Evolutionary conservation across 345 rosid species (phyloP).

Genomic region (Limnanthes douglasii): DNA sequence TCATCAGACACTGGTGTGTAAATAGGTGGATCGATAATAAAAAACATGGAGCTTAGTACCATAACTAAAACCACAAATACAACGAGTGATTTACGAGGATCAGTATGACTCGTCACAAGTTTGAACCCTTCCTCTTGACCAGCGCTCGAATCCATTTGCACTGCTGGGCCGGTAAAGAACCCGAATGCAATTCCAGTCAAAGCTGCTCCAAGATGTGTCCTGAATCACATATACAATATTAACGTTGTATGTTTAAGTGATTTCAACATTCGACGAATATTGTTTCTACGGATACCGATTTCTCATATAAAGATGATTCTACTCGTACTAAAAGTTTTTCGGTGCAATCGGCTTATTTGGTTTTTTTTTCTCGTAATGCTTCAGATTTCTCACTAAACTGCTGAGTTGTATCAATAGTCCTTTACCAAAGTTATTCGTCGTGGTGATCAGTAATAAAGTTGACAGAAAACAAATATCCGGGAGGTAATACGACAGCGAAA

Average conservation of each 20-base stretch:
- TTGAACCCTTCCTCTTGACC: conserved; percentile 42
- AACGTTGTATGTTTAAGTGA: too few relatives aligned
- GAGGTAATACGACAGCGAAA: too few relatives aligned
- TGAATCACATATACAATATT: too few relatives aligned
- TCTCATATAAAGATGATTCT: too few relatives aligned
- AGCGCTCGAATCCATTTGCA: conserved; percentile 41
- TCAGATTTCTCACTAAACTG: too few relatives aligned
- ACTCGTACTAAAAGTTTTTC: too few relatives aligned
- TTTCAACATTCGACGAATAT: neutral
- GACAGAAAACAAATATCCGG: too few relatives aligned
- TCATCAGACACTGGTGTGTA: conserved; percentile 18
- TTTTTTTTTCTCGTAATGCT: too few relatives aligned
- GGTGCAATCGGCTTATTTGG: too few relatives aligned
- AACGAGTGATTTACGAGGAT: conserved; percentile 50
- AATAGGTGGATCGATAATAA: conserved; percentile 42
- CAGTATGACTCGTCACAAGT: conserved; percentile 19
- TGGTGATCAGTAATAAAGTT: too few relatives aligned
- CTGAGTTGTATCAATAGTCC: too few relatives aligned
- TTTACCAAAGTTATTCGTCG: too few relatives aligned
- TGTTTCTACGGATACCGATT: conserved; percentile 1
- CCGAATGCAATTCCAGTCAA: conserved; percentile 47
- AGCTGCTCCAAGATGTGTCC: conserved; percentile 76
- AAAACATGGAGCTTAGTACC: conserved; percentile 26
- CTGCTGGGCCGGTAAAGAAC: conserved; percentile 39
- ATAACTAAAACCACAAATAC: conserved; percentile 30